Percentiles rank a stretch among this genome's conserved stretches.
These are phyloP conservation scores for Sinapis alba DNA, from an alignment of 441 rosid genomes.

Conservation along the genomic window DNA sequence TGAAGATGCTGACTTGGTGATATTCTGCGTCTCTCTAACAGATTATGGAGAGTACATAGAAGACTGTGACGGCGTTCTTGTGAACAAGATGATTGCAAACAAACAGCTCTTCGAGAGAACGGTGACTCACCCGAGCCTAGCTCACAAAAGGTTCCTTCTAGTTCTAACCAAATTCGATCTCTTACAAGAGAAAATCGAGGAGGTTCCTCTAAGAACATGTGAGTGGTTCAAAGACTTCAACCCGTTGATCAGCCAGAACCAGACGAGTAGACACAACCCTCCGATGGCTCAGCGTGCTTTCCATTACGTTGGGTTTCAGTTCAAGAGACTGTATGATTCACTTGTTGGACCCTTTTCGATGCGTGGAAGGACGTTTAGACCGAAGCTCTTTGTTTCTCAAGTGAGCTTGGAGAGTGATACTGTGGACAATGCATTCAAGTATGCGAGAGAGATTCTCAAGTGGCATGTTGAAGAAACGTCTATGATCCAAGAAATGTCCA, in stretches of 20 bases:
- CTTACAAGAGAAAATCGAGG: constrained; percentile 56
- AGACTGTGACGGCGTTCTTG: constrained; percentile 46
- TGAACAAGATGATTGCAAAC: constrained; percentile 70
- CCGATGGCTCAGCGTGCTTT: constrained; percentile 59
- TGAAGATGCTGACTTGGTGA: constrained; percentile 57
- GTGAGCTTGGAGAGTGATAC: constrained; percentile 56
- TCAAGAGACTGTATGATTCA: constrained; percentile 51
- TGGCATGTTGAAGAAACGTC: constrained; percentile 47
- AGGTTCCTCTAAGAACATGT: constrained; percentile 48
- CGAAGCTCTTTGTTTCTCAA: constrained; percentile 51
- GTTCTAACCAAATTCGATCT: constrained; percentile 65
- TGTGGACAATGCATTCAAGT: constrained; percentile 54
- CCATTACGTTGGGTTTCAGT: constrained; percentile 57
- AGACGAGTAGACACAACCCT: constrained; percentile 38
- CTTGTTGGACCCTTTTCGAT: constrained; percentile 40
- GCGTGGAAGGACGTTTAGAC: constrained; percentile 31
- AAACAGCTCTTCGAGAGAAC: constrained; percentile 52
- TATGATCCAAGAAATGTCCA: constrained; percentile 49
- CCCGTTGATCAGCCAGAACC: constrained; percentile 59
- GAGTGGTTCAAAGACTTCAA: constrained; percentile 67
- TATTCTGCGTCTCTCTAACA: constrained; percentile 57
- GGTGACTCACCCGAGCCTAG: constrained; percentile 51
- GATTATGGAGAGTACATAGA: constrained; percentile 51
- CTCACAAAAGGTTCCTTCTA: constrained; percentile 55
- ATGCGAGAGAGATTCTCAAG: constrained; percentile 54